A percentile compares a stretch with the other conserved stretches of the same genome.
Evolutionary conservation across 2,329 filamentous ascomycete species (phyloP).

Genomic region (Orbilia brochopaga): DNA sequence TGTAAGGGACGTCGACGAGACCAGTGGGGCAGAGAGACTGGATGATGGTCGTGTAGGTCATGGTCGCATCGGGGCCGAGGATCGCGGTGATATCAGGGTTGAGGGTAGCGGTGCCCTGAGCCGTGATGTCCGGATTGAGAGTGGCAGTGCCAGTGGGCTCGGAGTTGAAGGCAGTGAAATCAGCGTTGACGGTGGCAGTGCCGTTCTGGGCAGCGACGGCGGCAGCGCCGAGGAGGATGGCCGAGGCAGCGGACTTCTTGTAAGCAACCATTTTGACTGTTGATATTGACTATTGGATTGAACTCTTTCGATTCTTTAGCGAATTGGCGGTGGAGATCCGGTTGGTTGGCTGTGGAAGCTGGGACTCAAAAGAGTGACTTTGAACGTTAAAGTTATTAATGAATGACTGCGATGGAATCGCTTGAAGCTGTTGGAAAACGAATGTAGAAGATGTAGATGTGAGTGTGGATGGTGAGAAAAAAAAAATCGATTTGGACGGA

Average conservation of each 20-base stretch:
- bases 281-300: too few relatives aligned
- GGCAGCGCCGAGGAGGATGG: constrained; percentile 29
- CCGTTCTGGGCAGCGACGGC: constrained; percentile 34
- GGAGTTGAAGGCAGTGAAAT: too few relatives aligned
- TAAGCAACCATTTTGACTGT: constrained; percentile 47
- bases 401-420: constrained; percentile 42
- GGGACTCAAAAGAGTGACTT: constrained; percentile 40
- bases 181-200: constrained; percentile 20
- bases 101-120: constrained; percentile 21
- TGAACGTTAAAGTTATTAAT: constrained; percentile 23
- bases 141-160: too few relatives aligned
- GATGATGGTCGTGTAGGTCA: constrained; percentile 48
- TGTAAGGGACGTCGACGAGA: constrained; percentile 41
- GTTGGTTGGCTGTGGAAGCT: constrained; percentile 9
- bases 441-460: constrained; percentile 25
- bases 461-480: constrained; percentile 31
- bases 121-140: constrained; percentile 10
- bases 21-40: constrained; percentile 42
- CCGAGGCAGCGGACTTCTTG: constrained; percentile 41
- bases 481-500: constrained; percentile 12
- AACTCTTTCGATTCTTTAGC: constrained; percentile 2
- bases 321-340: neutral
- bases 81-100: too few relatives aligned
- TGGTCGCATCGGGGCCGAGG: neutral
- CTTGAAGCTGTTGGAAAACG: constrained; percentile 10